Base-by-base conservation (phyloP, 805 yeast species). In the Yarrowia sp. region DNA sequence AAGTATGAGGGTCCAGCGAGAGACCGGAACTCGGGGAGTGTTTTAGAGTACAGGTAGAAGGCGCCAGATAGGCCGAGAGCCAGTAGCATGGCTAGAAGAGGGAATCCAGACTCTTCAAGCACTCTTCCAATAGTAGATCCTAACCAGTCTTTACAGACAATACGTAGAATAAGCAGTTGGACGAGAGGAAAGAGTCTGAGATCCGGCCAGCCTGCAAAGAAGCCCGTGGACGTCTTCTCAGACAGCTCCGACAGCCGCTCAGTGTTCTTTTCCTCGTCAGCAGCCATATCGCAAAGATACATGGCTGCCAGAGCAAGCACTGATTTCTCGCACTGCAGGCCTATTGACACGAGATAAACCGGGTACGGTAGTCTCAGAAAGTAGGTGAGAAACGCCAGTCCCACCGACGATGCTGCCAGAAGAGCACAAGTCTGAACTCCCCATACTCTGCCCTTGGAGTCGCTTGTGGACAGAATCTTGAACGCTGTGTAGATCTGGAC, bases 121-220 rank as follows among this genome's bases (percentile, higher is more conserved):
- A 55, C 17, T 8, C 61, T 43, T 38, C 61, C 61, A 8, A 55
- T 33, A 10, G 61, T 55, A 13, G 38, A 55, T 13, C 61, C 61
- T 9, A 41, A 13, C 61, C 61, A 55, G 61, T 55, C 61, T 10
- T 55, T 55, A 3, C 61, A 39, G 47, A 55, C 47, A 11, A 55
- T 55, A 8, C 38, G 61, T 13, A 55, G 47, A 4, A 31, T 10
- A n/a, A 55, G 61, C 15, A 55, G 47, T 38, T 39, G 61, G 13
- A 55, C 43, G 13, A 55, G 38, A 3, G 61, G 61, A 8, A 39
- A 15, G 8, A 55, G 47, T 11, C 61, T 18, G 2, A 39, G 13
- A 11, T 55, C 61, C 1, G 61, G 61, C 45, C 61, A 41, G 17
- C 43, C 14, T 4, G 58, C 18, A n/a, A 55, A 41, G 38, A 41